Conservation (phyloP, 2,329 filamentous ascomycete genomes). For the Diplocarpon mali region DNA sequence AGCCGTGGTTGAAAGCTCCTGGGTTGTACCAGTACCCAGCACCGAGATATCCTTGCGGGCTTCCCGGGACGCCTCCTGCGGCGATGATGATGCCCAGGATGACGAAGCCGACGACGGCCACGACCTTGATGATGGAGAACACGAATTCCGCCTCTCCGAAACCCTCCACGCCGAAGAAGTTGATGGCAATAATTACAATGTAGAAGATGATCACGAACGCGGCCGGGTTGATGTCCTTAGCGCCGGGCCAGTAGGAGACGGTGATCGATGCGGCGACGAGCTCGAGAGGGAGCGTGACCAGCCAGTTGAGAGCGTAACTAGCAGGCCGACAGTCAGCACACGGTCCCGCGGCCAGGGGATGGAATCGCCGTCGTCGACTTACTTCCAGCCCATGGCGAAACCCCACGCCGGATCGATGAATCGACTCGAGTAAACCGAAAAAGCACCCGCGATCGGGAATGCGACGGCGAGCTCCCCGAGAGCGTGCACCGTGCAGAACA, state of each 20-base stretch:
- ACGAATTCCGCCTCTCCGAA: slow-evolving; percentile 30
- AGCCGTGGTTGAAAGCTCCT: slow-evolving; percentile 52
- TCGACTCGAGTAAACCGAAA: slow-evolving; percentile 43
- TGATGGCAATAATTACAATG: too few relatives aligned
- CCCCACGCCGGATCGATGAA: slow-evolving; percentile 44
- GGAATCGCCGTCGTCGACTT: background rate
- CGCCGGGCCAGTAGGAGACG: too few relatives aligned
- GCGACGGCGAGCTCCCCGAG: slow-evolving; percentile 51
- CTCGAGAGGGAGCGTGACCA: too few relatives aligned
- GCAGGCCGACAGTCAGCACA: background rate
- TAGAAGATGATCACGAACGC: too few relatives aligned
- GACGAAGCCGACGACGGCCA: slow-evolving; percentile 35
- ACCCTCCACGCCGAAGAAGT: slow-evolving; percentile 15
- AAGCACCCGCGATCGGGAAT: slow-evolving; percentile 41
- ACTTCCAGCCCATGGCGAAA: slow-evolving; percentile 29
- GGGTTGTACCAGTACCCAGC: slow-evolving; percentile 45
- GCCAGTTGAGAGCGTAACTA: slow-evolving; percentile 39
- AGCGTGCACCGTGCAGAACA: slow-evolving; percentile 47
- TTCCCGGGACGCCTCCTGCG: slow-evolving; percentile 43
- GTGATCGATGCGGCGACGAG: too few relatives aligned
- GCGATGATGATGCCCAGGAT: slow-evolving; percentile 46
- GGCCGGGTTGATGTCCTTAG: too few relatives aligned
- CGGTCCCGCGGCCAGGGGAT: background rate
- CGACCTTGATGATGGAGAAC: background rate
- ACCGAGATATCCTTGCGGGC: slow-evolving; percentile 43